Base-by-base conservation (phyloP, 257 asterid genomes). In the Solanum rostratum region DNA sequence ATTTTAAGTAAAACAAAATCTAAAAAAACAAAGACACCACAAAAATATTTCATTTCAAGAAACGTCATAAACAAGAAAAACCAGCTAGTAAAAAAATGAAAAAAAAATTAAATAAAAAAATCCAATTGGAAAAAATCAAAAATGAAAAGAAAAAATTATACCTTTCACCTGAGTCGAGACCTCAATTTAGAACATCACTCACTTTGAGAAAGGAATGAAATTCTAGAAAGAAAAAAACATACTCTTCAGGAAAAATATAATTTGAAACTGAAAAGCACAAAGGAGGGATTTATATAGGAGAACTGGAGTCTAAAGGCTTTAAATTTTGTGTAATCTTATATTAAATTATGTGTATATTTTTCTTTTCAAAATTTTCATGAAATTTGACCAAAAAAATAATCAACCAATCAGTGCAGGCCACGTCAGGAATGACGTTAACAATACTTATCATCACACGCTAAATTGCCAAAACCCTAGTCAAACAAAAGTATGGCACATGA, bases 381-480 rank as follows among this genome's bases (percentile, higher is more conserved):
- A 20, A 22, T 60, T 68, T 65, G 27, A 71, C 24, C 59, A 20
- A 6, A 49, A 30, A 14, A 24, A 3, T 0, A 18, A 27, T 10
- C 0, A 8, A 2, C 88, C 86, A 86, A 86, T 83, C 10, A 30
- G 1, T 6, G 4, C 0, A 0, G 4, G 86, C 52, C 88, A 83
- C 43, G 76, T 20, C 54, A 60, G 76, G 20, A 5, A 11, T 19
- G 3, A 8, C 3, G 27, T 7, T 55, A 10, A 3, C 0, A 22
- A 55, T 1, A 74, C 55, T 85, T 54, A 85, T 69, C 83, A 54
- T 55, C 87, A 20, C 54, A 50, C 63, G 66, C 87, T 55, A 2
- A 60, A 79, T 2, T 80, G 18, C 43, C 7, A 30, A 46, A 85
- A 74, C 84, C 88, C 84, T 86, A 76, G 82, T 86, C 84, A 86